Conservation (phyloP, 768 basidiomycete species). For the Boletus sp. region DNA sequence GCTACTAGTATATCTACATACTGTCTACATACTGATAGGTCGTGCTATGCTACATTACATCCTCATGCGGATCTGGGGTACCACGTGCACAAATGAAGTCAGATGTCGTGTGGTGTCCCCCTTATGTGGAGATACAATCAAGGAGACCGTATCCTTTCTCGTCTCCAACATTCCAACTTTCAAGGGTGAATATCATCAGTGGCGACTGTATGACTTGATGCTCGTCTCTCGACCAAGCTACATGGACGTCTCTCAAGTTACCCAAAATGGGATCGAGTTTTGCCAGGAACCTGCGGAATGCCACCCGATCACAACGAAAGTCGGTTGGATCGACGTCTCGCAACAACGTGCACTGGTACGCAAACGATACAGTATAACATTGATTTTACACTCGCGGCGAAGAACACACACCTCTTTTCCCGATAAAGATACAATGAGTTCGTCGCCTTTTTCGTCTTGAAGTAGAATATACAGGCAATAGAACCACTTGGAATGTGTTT, state of each 20-base stretch:
- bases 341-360: conserved; percentile 41
- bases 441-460: conserved; percentile 44
- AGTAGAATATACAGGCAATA: conserved; percentile 51
- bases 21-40: not conserved
- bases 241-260: conserved; percentile 42
- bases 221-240: conserved; percentile 23
- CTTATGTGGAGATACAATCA: conserved; percentile 8
- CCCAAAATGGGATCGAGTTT: conserved; percentile 47
- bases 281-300: conserved; percentile 36
- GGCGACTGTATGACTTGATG: conserved; percentile 23
- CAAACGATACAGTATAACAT: not conserved
- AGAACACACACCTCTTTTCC: conserved; percentile 40
- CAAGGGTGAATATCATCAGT: conserved; percentile 25
- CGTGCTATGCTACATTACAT: not conserved
- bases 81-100: not conserved
- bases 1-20: too few species aligned
- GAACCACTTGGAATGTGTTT: conserved; percentile 44
- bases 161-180: conserved; percentile 27
- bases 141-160: conserved; percentile 25
- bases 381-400: not conserved
- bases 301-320: conserved; percentile 38
- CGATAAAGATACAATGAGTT: conserved; percentile 46
- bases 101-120: not conserved
- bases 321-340: conserved; percentile 43
- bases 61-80: too few species aligned